Conservation (phyloP, 345 rosid species). For the Citrus trifoliata region DNA sequence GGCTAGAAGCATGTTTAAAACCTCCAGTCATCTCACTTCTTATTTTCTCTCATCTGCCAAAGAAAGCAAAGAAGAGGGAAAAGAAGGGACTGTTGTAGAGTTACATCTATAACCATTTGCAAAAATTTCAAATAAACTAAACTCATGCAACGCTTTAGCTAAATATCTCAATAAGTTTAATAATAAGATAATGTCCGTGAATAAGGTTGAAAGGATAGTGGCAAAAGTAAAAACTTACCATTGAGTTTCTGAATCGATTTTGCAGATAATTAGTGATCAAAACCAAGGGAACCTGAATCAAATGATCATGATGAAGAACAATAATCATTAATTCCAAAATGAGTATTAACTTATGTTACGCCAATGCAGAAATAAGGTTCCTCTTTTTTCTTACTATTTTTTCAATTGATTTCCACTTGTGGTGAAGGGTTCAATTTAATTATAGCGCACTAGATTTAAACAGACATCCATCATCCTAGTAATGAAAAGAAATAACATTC, state of each 20-base stretch:
- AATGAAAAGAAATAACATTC: neutral
- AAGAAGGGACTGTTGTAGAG: neutral
- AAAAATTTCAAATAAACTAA: neutral
- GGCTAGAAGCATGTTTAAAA: neutral
- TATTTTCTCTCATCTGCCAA: neutral
- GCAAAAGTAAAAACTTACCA: slow-evolving; percentile 43
- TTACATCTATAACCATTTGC: neutral
- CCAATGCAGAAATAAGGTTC: neutral
- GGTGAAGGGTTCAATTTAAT: neutral
- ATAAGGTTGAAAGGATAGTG: neutral
- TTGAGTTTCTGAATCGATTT: slow-evolving; percentile 64
- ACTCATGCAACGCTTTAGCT: neutral
- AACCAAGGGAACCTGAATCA: slow-evolving; percentile 80
- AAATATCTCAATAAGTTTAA: neutral
- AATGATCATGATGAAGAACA: neutral
- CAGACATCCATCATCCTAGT: neutral
- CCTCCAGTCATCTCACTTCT: neutral
- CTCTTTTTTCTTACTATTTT: neutral
- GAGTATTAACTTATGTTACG: neutral
- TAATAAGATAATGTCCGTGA: neutral
- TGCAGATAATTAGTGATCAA: slow-evolving; percentile 75
- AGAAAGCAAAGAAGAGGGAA: neutral
- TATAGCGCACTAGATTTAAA: neutral
- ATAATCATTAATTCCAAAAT: slow-evolving; percentile 1
- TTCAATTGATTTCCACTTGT: neutral